A percentile compares a stretch with the other conserved stretches of the same genome.
Evolutionary conservation across 345 rosid genomes (phyloP).

Genomic region (Salix exigua): DNA sequence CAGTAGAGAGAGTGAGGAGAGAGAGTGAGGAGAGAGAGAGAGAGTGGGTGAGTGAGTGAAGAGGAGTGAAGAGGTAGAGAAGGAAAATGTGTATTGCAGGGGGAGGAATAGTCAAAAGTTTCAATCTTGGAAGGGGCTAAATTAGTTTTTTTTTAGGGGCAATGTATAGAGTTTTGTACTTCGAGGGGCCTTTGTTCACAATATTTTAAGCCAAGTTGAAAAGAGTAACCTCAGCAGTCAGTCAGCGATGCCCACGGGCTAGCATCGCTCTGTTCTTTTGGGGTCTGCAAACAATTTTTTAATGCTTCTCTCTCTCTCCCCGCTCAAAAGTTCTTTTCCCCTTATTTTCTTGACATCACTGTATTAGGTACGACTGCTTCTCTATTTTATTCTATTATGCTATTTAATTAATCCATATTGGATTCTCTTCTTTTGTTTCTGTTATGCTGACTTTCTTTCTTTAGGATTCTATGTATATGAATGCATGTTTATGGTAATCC

Average conservation of each 20-base stretch:
- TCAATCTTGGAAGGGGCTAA: background rate
- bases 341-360: background rate
- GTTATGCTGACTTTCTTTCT: background rate
- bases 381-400: background rate
- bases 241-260: background rate
- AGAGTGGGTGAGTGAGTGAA: background rate
- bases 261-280: background rate
- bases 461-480: background rate
- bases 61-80: background rate
- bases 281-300: background rate
- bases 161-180: background rate
- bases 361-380: conserved; percentile 6
- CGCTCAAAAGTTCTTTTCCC: background rate
- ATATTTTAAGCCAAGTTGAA: background rate
- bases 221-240: too few species aligned
- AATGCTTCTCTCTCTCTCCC: background rate
- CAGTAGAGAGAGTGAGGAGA: background rate
- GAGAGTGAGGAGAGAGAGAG: background rate
- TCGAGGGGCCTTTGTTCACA: background rate
- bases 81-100: background rate
- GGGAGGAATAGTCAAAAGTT: background rate
- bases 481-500: background rate
- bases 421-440: background rate
- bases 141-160: background rate
- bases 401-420: conserved; percentile 1